phyloP scores from a whole-genome alignment of 768 basidiomycete species.

The Pulveroboletus sp. region DNA sequence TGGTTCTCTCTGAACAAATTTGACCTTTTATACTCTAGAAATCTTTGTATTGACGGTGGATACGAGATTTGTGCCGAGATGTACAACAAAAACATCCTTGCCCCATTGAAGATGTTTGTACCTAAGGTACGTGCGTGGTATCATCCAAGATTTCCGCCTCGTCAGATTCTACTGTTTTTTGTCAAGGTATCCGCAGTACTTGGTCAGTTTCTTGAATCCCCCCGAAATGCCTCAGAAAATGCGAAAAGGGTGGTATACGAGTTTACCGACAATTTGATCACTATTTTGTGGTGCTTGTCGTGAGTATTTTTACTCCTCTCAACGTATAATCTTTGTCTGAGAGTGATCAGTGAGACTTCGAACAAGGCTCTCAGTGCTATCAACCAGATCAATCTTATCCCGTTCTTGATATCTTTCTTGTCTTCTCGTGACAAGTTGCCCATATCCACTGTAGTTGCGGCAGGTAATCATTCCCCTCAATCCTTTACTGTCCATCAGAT shows the following conservation, averaged over 20 bases:
- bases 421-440: slow-evolving; percentile 68
- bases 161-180: background rate
- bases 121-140: slow-evolving; percentile 56
- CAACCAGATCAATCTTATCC: slow-evolving; percentile 73
- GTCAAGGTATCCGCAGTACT: slow-evolving; percentile 71
- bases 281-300: slow-evolving; percentile 92
- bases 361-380: slow-evolving; percentile 81
- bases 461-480: slow-evolving; percentile 49
- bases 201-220: slow-evolving; percentile 59
- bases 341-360: slow-evolving; percentile 71
- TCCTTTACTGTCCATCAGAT: background rate
- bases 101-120: slow-evolving; percentile 70
- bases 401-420: slow-evolving; percentile 91
- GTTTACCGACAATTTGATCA: slow-evolving; percentile 90
- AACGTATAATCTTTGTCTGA: slow-evolving; percentile 16
- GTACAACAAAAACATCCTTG: slow-evolving; percentile 92
- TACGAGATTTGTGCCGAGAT: slow-evolving; percentile 95
- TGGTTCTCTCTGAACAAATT: background rate
- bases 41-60: slow-evolving; percentile 92
- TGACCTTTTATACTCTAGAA: slow-evolving; percentile 46
- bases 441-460: slow-evolving; percentile 68
- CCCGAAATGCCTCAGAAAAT: slow-evolving; percentile 65
- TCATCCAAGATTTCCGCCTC: background rate
- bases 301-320: slow-evolving; percentile 45
- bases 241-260: slow-evolving; percentile 77